These are phyloP conservation scores for Pichia sp. DNA, from an alignment of 1,139 yeast genomes.

Conservation along the genomic window DNA sequence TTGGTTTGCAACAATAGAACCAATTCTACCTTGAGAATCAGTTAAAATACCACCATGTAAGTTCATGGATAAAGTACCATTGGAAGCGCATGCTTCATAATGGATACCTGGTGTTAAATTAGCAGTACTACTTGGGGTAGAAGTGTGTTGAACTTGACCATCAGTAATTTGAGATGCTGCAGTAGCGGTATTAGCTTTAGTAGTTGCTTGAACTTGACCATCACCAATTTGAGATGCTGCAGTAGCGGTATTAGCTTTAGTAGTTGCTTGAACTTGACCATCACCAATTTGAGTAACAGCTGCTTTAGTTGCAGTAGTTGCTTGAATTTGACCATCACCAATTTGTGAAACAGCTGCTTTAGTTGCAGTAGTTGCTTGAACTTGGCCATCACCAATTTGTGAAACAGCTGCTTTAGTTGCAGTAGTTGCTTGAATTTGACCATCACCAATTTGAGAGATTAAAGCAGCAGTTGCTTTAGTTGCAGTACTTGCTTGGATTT, in stretches of 20 bases:
- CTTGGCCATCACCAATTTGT: conserved; percentile 39
- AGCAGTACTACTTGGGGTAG: conserved; percentile 23
- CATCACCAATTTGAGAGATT: conserved; percentile 40
- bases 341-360: conserved; percentile 34
- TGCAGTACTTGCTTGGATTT: conserved; percentile 14
- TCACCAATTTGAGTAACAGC: conserved; percentile 38
- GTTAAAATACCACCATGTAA: conserved; percentile 49
- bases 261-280: conserved; percentile 40
- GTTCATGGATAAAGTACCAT: conserved; percentile 49
- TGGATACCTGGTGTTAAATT: conserved; percentile 29
- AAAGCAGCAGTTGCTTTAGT: conserved; percentile 27
- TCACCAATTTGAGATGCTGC: conserved; percentile 38
- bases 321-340: conserved; percentile 42
- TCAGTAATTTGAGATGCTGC: conserved; percentile 36
- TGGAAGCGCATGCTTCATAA: conserved; percentile 45
- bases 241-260: conserved; percentile 14
- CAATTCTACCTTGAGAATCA: conserved; percentile 64
- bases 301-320: conserved; percentile 30
- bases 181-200: conserved; percentile 25
- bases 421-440: conserved; percentile 26
- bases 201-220: conserved; percentile 35
- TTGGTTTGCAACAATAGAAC: conserved; percentile 78
- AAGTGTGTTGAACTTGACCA: conserved; percentile 54
- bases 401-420: conserved; percentile 28
- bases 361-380: conserved; percentile 28